Conservation (phyloP, 495 filamentous ascomycete genomes). For the Oidiodendron maius region DNA sequence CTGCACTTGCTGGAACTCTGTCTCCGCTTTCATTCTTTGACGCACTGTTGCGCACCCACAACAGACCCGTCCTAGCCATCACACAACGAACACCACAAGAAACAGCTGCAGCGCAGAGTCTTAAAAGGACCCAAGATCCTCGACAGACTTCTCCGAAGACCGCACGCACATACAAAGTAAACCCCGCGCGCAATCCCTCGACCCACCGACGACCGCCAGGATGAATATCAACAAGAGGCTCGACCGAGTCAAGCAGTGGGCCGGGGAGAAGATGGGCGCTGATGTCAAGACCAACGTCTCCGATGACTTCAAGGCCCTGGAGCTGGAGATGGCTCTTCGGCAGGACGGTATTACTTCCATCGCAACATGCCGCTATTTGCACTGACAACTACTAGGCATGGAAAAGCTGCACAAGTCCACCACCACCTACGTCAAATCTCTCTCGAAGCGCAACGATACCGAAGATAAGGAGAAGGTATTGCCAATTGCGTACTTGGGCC, state of each 20-base stretch:
- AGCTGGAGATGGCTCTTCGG: constrained; percentile 86
- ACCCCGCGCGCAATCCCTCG: too few relatives aligned
- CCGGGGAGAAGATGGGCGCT: constrained; percentile 91
- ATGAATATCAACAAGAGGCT: constrained; percentile 98
- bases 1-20: too few relatives aligned
- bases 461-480: constrained; percentile 75
- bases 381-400: constrained; percentile 55
- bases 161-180: too few relatives aligned
- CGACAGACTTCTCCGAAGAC: too few relatives aligned
- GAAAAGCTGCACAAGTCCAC: constrained; percentile 88
- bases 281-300: constrained; percentile 84
- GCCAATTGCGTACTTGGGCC: constrained; percentile 75
- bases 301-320: constrained; percentile 89
- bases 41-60: too few relatives aligned
- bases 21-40: too few relatives aligned
- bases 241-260: constrained; percentile 97
- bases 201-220: constrained; percentile 6
- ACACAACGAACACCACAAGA: too few relatives aligned
- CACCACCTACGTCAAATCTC: constrained; percentile 82
- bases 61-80: too few relatives aligned
- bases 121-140: too few relatives aligned
- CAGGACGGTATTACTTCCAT: constrained; percentile 67
- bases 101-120: too few relatives aligned
- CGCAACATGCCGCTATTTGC: background rate
- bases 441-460: constrained; percentile 78